phyloP scores from a whole-genome alignment of 768 basidiomycete genomes.

The Serendipita sp. region DNA sequence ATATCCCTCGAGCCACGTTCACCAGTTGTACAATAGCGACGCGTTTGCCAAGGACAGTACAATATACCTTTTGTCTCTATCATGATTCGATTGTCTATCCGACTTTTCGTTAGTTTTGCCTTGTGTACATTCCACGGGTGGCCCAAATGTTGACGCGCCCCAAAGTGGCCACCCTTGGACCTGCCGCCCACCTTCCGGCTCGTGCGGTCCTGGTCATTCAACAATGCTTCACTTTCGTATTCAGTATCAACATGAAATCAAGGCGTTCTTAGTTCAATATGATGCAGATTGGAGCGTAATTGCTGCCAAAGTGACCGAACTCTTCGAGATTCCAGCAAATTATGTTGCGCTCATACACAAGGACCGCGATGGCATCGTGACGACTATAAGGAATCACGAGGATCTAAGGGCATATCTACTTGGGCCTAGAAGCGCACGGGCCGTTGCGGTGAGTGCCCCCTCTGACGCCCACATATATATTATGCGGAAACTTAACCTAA shows the following conservation, averaged over 20 bases:
- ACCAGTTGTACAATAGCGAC: no score
- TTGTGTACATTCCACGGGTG: background rate
- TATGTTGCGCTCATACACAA: background rate
- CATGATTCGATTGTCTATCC: background rate
- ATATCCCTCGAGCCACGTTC: background rate
- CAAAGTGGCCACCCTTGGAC: background rate
- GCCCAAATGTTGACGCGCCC: background rate
- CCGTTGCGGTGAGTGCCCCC: background rate
- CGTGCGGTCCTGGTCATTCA: background rate
- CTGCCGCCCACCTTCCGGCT: background rate
- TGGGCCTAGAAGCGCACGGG: conserved; percentile 1
- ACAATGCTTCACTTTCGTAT: conserved; percentile 5
- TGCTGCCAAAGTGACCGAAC: background rate
- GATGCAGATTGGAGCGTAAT: background rate
- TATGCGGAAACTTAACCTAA: background rate
- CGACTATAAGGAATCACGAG: background rate
- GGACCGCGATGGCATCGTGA: background rate
- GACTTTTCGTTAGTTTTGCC: background rate
- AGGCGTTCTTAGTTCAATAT: background rate
- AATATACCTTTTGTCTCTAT: background rate
- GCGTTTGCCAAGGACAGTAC: no score
- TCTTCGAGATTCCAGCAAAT: background rate
- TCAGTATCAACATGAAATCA: background rate
- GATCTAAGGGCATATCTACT: background rate
- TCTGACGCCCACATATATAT: background rate